phyloP scores from a whole-genome alignment of 164 flowering plant genomes.

The Houttuynia cordata region DNA sequence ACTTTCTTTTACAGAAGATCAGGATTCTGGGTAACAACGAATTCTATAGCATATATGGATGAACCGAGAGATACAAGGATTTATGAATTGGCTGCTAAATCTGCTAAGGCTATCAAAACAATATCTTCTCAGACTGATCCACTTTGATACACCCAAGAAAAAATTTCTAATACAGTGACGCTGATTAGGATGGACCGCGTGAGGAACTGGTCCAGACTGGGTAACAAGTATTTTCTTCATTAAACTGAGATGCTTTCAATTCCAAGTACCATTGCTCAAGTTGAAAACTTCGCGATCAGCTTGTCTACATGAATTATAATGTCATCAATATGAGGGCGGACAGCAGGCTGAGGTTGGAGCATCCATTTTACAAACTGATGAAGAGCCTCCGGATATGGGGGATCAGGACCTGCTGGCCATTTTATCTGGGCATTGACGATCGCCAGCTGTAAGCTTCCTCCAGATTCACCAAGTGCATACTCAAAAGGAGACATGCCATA shows the following conservation, averaged over 20 bases:
- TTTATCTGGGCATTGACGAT: slow-evolving; percentile 78
- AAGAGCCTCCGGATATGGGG: slow-evolving; percentile 78
- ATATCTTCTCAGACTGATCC: neutral
- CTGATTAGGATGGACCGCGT: neutral
- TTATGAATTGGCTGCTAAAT: neutral
- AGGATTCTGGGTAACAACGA: neutral
- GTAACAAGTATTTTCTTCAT: neutral
- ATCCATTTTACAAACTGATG: slow-evolving; percentile 92
- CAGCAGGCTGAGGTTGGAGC: slow-evolving; percentile 85
- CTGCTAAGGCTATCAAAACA: slow-evolving; percentile 3
- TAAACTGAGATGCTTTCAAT: neutral
- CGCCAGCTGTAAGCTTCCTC: slow-evolving; percentile 90
- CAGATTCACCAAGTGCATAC: slow-evolving; percentile 85
- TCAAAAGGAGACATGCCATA: slow-evolving; percentile 92
- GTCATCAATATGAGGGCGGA: slow-evolving; percentile 84
- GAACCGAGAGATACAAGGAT: neutral
- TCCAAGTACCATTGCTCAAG: slow-evolving; percentile 2
- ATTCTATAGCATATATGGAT: neutral
- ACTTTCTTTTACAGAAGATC: neutral
- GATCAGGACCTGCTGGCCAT: slow-evolving; percentile 87
- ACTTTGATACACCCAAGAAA: neutral
- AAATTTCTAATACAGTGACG: neutral
- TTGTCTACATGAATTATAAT: slow-evolving; percentile 83
- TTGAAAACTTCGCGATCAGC: slow-evolving; percentile 56
- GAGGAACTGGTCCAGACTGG: neutral